Evolutionary conservation across 2,329 filamentous ascomycete genomes (phyloP), one percentile per base, ranked within the genome.

Genomic region (Aspergillus sp.): DNA sequence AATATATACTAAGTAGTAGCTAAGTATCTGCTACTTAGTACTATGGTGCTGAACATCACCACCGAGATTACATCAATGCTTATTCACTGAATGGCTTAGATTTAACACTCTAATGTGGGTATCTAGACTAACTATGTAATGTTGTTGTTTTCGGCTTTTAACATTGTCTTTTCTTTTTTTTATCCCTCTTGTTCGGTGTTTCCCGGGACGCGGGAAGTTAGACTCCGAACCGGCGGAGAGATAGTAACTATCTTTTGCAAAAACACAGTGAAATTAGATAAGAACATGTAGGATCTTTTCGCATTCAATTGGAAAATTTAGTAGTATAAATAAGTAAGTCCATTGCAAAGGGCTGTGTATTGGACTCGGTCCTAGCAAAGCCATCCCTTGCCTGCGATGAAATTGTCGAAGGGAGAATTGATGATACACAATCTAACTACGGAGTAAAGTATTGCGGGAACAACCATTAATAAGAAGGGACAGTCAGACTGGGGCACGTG

Each of bases 151-250:
- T 13, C 41, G 23, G 21, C 7, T 49, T 13, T 27, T 49, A 5
- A 4, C 0, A 42, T n/a, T n/a, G 7, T 7, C 44, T 11, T 30
- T 17, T 32, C 10, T 7, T n/a, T 27, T 27, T 50, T 30, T 3
- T 2, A 1, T 23, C 7, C 25, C 25, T 15, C 15, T 32, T 27
- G 11, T 30, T 50, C 47, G 47, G 53, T 19, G 38, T 47, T 42
- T 23, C 47, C 3, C 23, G 25, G 47, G 25, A 27, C n/a, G 47
- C 47, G 47, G 47, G 30, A 47, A n/a, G 42, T 36, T 30, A 47
- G 53, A 39, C 53, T 55, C 53, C 53, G 53, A 55, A 55, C 42
- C 53, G 53, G 53, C 36, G 53, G 25, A 11, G 21, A 44, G 19
- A 23, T 8, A 42, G 41, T n/a, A 42, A 23, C 41, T 23, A 44